Evolutionary conservation across 495 filamentous ascomycete species (phyloP).

Genomic region (Aspergillus heteromorphus): DNA sequence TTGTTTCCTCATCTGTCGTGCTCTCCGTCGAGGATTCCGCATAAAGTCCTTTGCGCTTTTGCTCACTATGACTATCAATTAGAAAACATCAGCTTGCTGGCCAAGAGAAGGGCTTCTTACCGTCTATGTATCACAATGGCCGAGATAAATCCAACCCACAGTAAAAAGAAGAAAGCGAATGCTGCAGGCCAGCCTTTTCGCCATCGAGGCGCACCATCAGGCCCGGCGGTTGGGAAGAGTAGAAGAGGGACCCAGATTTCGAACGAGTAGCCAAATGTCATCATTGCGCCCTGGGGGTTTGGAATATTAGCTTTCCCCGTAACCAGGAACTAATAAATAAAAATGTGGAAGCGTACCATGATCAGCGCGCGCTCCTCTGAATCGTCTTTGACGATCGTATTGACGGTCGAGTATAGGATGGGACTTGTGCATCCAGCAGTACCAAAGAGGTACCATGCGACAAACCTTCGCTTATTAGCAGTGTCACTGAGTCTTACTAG

Average conservation of each 20-base stretch:
- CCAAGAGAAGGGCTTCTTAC: constrained; percentile 9
- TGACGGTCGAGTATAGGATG: constrained; percentile 43
- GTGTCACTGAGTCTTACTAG: background rate
- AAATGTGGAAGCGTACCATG: constrained; percentile 22
- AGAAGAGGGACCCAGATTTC: constrained; percentile 44
- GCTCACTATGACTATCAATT: background rate
- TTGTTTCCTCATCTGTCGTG: background rate
- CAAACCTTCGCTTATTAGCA: constrained; percentile 24
- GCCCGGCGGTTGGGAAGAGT: constrained; percentile 37
- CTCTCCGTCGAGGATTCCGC: background rate
- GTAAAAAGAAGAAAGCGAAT: constrained; percentile 33
- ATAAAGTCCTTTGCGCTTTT: background rate
- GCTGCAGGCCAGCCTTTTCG: constrained; percentile 40
- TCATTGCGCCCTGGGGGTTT: constrained; percentile 36
- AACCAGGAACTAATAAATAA: too few relatives aligned
- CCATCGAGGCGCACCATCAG: constrained; percentile 41
- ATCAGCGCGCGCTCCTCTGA: constrained; percentile 44
- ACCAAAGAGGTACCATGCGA: constrained; percentile 44
- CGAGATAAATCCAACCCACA: constrained; percentile 38
- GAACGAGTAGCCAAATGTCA: constrained; percentile 47
- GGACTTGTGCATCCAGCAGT: constrained; percentile 37
- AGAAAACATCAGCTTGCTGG: background rate
- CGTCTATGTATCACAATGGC: constrained; percentile 30
- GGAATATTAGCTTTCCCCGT: background rate
- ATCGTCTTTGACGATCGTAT: constrained; percentile 41